A percentile compares a stretch with the other conserved stretches of the same genome.
phyloP scores from a whole-genome alignment of 108 stramenopile species.

The Parietichytrium sp. region DNA sequence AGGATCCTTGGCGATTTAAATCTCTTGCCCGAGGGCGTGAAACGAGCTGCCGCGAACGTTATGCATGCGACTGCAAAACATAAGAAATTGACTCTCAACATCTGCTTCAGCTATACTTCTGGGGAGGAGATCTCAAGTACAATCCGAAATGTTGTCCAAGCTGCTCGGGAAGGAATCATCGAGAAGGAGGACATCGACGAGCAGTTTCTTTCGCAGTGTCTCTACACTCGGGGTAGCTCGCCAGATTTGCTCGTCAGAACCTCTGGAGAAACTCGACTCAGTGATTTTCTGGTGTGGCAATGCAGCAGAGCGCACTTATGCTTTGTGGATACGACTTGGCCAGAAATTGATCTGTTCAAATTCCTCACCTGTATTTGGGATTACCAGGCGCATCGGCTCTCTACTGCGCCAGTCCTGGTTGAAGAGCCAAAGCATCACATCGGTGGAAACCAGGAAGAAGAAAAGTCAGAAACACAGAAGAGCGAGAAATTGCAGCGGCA shows the following conservation, averaged over 20 bases:
- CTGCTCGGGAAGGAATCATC: slow-evolving; percentile 53
- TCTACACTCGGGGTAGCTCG: slow-evolving; percentile 54
- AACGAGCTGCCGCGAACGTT: slow-evolving; percentile 1
- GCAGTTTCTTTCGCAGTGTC: slow-evolving; percentile 49
- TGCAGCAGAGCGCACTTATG: slow-evolving; percentile 88
- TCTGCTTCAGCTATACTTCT: slow-evolving; percentile 61
- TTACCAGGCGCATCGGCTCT: not conserved
- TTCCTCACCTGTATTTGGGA: slow-evolving; percentile 43
- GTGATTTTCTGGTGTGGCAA: slow-evolving; percentile 92
- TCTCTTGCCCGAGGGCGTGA: not conserved
- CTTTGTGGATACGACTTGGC: slow-evolving; percentile 90
- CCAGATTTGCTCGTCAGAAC: slow-evolving; percentile 92
- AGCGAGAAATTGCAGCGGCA: no score
- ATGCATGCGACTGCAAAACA: slow-evolving; percentile 47
- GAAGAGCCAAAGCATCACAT: no score
- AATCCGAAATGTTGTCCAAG: slow-evolving; percentile 35
- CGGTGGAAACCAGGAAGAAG: no score
- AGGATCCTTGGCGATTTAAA: not conserved
- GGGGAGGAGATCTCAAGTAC: slow-evolving; percentile 59
- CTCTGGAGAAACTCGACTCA: slow-evolving; percentile 85
- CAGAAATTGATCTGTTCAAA: slow-evolving; percentile 72
- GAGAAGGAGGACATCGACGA: slow-evolving; percentile 63
- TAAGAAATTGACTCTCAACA: slow-evolving; percentile 51
- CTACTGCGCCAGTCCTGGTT: no score
- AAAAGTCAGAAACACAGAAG: no score